Base-by-base conservation (phyloP, 495 filamentous ascomycete genomes). In the Thozetella sp. region DNA sequence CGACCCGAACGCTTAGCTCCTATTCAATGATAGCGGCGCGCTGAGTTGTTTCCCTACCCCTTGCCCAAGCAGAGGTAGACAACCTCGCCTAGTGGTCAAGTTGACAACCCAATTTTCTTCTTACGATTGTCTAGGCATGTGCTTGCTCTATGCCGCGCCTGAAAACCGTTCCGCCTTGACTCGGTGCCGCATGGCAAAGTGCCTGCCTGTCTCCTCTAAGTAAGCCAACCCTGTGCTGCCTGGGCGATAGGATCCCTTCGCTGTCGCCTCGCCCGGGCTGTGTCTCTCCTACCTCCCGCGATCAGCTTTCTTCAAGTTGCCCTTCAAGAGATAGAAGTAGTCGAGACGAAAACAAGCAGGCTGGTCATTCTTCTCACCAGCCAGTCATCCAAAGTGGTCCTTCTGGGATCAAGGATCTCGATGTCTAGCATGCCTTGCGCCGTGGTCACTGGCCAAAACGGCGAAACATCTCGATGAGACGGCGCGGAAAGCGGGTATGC, bases 391-490 rank as follows among this genome's bases (percentile, higher is more conserved):
- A 48, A 48, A 4, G 3, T 48, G 3, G 12, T 4, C 43, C n/a
- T 20, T 19, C 43, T 20, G 43, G 43, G 43, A 48, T 48, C 43
- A 48, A 48, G 43, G 43, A 48, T 48, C 43, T 48, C 43, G 10
- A 48, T 48, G 43, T 48, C 43, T 10, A 48, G 43, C 30, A 37
- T n/a, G n/a, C n/a, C n/a, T n/a, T n/a, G n/a, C n/a, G n/a, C n/a
- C n/a, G n/a, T n/a, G n/a, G n/a, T n/a, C n/a, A n/a, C n/a, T n/a
- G n/a, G n/a, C n/a, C n/a, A n/a, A n/a, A n/a, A n/a, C n/a, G n/a
- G n/a, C n/a, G n/a, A n/a, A n/a, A n/a, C n/a, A n/a, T n/a, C n/a
- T n/a, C n/a, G n/a, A n/a, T n/a, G n/a, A n/a, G n/a, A n/a, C n/a
- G n/a, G n/a, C n/a, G n/a, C n/a, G n/a, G n/a, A n/a, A n/a, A n/a